Evolutionary conservation across 176 grass and related monocot genomes (phyloP).

Genomic region (Hordeum vulgare): DNA sequence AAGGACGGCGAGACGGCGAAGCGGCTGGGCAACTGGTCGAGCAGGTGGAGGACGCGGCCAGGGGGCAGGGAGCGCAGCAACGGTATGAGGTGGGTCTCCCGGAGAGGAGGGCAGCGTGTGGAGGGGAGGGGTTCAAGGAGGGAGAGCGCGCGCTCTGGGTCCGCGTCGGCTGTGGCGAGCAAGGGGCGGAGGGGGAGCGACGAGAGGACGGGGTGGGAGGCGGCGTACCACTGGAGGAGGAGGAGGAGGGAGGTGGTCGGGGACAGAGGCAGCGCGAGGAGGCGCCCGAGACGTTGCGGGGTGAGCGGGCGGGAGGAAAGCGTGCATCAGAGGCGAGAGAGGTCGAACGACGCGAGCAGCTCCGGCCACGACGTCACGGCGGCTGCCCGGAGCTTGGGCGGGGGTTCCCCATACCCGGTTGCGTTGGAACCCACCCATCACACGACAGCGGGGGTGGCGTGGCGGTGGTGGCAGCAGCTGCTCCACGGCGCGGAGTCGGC

Average conservation of each 20-base stretch:
- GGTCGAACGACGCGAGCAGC: conserved; percentile 68
- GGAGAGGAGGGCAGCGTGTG: conserved; percentile 28
- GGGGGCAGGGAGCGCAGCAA: conserved; percentile 44
- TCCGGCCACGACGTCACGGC: conserved; percentile 45
- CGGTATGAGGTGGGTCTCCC: conserved; percentile 44
- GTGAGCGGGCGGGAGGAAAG: conserved; percentile 47
- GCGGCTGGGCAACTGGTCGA: too few relatives aligned
- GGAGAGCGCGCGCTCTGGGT: conserved; percentile 34
- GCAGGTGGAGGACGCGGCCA: conserved; percentile 59
- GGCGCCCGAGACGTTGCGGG: conserved; percentile 33
- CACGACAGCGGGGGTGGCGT: too few relatives aligned
- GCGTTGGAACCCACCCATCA: too few relatives aligned
- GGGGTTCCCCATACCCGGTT: background rate
- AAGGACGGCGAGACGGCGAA: too few relatives aligned
- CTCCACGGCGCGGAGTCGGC: too few relatives aligned
- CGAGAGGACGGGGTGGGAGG: conserved; percentile 43
- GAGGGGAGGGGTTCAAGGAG: conserved; percentile 39
- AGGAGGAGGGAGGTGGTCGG: conserved; percentile 58
- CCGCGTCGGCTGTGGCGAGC: conserved; percentile 25
- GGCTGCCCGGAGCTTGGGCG: background rate
- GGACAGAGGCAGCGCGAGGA: conserved; percentile 72
- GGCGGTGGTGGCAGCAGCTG: too few relatives aligned
- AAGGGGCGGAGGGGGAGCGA: conserved; percentile 52
- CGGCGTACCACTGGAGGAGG: conserved; percentile 65
- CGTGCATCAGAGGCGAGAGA: conserved; percentile 61